Conservation (phyloP, 108 stramenopile genomes). For the Skeletonema costatum region DNA sequence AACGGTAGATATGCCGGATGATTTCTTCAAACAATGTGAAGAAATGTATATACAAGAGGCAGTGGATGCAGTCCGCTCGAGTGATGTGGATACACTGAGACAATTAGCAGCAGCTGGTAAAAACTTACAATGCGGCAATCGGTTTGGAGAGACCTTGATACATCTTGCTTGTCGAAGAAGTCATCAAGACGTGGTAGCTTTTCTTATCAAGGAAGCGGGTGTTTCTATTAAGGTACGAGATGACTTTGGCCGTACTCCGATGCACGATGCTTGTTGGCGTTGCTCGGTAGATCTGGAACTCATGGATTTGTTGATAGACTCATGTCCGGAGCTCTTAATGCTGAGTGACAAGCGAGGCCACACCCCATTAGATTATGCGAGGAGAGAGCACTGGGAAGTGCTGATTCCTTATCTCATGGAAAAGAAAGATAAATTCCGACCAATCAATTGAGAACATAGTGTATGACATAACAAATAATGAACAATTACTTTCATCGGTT, state of each 20-base stretch:
- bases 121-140: slow-evolving; percentile 71
- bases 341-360: slow-evolving; percentile 60
- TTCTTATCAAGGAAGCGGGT: slow-evolving; percentile 66
- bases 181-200: slow-evolving; percentile 52
- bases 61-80: slow-evolving; percentile 58
- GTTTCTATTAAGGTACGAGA: slow-evolving; percentile 65
- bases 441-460: not conserved
- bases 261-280: slow-evolving; percentile 88
- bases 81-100: slow-evolving; percentile 56
- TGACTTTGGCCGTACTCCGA: slow-evolving; percentile 81
- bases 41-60: slow-evolving; percentile 49
- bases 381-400: slow-evolving; percentile 51
- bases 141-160: slow-evolving; percentile 83
- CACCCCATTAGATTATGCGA: slow-evolving; percentile 54
- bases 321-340: slow-evolving; percentile 50
- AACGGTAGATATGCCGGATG: slow-evolving; percentile 23
- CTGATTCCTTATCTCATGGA: slow-evolving; percentile 30
- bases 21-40: slow-evolving; percentile 20
- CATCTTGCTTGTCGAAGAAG: slow-evolving; percentile 90
- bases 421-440: slow-evolving; percentile 35
- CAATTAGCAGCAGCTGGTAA: slow-evolving; percentile 32
- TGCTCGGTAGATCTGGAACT: slow-evolving; percentile 55
- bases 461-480: not conserved
- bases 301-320: slow-evolving; percentile 51
- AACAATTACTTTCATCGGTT: not conserved